phyloP scores from a whole-genome alignment of 1,139 yeast species.

The Pichia sp. region DNA sequence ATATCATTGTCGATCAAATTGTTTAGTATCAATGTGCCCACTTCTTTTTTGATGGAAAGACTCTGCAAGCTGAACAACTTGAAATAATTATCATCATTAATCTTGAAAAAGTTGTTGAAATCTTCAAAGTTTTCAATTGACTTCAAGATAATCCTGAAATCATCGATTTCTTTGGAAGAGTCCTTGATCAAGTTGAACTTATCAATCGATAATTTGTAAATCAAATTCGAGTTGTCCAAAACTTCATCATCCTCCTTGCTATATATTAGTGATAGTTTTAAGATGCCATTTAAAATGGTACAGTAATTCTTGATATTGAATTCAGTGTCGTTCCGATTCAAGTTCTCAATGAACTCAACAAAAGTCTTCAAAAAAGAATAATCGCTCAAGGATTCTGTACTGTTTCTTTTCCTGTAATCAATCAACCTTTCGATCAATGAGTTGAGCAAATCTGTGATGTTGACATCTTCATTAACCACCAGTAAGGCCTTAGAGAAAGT shows the following conservation, averaged over 20 bases:
- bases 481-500: slow-evolving; percentile 62
- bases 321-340: slow-evolving; percentile 57
- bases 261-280: slow-evolving; percentile 45
- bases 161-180: slow-evolving; percentile 33
- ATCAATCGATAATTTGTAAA: slow-evolving; percentile 56
- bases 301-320: slow-evolving; percentile 63
- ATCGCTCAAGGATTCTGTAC: slow-evolving; percentile 20
- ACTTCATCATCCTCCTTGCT: slow-evolving; percentile 58
- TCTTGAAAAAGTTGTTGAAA: slow-evolving; percentile 30
- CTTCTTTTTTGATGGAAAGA: slow-evolving; percentile 35
- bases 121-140: slow-evolving; percentile 44
- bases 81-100: slow-evolving; percentile 38
- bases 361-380: slow-evolving; percentile 50
- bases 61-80: slow-evolving; percentile 40
- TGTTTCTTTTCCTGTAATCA: slow-evolving; percentile 37
- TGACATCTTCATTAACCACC: slow-evolving; percentile 53
- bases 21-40: slow-evolving; percentile 42
- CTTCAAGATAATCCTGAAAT: slow-evolving; percentile 52
- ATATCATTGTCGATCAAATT: slow-evolving; percentile 32
- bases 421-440: slow-evolving; percentile 73
- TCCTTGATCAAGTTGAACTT: slow-evolving; percentile 35
- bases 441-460: slow-evolving; percentile 60
- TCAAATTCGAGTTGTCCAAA: slow-evolving; percentile 53
- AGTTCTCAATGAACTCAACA: slow-evolving; percentile 57
- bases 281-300: slow-evolving; percentile 58